These are phyloP conservation scores for Andrographis paniculata DNA, from an alignment of 305 asterid genomes.

Conservation along the genomic window DNA sequence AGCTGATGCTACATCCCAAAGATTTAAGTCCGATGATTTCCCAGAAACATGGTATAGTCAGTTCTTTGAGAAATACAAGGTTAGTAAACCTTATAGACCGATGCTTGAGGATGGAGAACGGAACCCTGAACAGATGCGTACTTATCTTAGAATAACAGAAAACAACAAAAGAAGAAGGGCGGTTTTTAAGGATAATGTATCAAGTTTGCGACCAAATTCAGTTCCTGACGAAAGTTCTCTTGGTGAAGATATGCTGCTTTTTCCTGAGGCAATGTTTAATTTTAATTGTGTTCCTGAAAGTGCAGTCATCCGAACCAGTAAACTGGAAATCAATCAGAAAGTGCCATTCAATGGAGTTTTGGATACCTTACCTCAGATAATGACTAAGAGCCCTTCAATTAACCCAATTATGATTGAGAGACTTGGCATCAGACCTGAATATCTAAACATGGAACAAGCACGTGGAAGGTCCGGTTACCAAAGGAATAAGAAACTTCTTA, in stretches of 20 bases:
- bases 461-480: constrained; percentile 56
- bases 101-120: constrained; percentile 71
- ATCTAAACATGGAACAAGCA: constrained; percentile 76
- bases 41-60: constrained; percentile 90
- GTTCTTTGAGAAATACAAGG: constrained; percentile 68
- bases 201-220: constrained; percentile 36
- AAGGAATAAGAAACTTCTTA: constrained; percentile 48
- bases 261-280: constrained; percentile 82
- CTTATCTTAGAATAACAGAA: constrained; percentile 70
- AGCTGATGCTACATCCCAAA: constrained; percentile 44
- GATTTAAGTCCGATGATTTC: constrained; percentile 61
- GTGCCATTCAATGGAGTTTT: constrained; percentile 80
- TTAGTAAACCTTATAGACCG: constrained; percentile 58
- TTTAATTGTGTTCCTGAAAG: constrained; percentile 87
- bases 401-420: constrained; percentile 96
- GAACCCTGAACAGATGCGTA: constrained; percentile 84
- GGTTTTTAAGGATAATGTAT: constrained; percentile 46
- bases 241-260: constrained; percentile 53
- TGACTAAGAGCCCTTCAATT: constrained; percentile 56
- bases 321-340: constrained; percentile 35
- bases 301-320: constrained; percentile 43
- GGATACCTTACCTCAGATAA: constrained; percentile 72
- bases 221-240: constrained; percentile 29
- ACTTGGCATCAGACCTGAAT: constrained; percentile 94
- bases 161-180: constrained; percentile 79